phyloP scores from a whole-genome alignment of 176 grass and related monocot genomes.

The Avena atlantica region DNA sequence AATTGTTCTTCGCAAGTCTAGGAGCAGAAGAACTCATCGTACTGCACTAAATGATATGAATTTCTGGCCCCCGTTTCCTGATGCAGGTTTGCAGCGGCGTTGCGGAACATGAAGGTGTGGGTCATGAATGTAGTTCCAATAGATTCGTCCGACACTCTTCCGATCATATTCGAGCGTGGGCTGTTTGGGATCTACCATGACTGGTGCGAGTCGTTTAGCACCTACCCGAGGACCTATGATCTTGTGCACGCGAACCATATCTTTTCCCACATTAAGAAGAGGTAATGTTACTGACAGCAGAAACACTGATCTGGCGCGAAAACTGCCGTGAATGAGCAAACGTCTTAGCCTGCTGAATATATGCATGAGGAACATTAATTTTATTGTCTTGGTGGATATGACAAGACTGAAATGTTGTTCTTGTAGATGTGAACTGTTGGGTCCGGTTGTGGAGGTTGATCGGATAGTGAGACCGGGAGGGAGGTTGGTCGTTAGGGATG shows the following conservation, averaged over 20 bases:
- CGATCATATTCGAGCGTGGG: conserved; percentile 85
- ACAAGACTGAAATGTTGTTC: neutral
- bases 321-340: neutral
- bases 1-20: neutral
- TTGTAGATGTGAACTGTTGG: conserved; percentile 61
- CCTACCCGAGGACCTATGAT: conserved; percentile 87
- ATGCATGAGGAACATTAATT: neutral
- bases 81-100: conserved; percentile 85
- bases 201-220: conserved; percentile 94
- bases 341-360: neutral
- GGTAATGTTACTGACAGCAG: conserved; percentile 39
- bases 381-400: neutral
- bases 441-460: conserved; percentile 79
- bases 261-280: conserved; percentile 81
- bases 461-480: conserved; percentile 78
- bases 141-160: conserved; percentile 77
- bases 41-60: neutral
- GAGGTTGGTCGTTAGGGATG: conserved; percentile 70
- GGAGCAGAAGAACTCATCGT: neutral
- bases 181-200: conserved; percentile 83
- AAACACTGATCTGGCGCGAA: neutral
- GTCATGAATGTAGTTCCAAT: conserved; percentile 86
- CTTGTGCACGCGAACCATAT: conserved; percentile 78
- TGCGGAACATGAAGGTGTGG: conserved; percentile 76
- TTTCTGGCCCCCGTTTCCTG: neutral